These are phyloP conservation scores for Arthroderma uncinatum DNA, from an alignment of 2,329 filamentous ascomycete genomes.

Conservation along the genomic window DNA sequence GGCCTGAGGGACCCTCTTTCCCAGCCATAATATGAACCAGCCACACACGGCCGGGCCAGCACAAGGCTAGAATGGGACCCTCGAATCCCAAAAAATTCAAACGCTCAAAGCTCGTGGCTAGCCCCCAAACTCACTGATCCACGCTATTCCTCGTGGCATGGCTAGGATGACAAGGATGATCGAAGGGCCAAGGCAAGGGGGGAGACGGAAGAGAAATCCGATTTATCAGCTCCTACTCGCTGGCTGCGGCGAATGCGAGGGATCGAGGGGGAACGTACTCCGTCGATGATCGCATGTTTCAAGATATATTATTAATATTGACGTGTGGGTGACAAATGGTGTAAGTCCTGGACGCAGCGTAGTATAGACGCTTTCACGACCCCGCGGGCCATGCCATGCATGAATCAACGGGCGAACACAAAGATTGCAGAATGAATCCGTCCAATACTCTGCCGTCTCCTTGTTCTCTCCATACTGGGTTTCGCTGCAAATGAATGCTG, in stretches of 20 bases:
- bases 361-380: too few relatives aligned
- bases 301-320: background rate
- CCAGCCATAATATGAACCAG: background rate
- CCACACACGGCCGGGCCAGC: background rate
- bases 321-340: background rate
- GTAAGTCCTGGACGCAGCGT: too few relatives aligned
- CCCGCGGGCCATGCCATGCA: background rate
- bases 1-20: background rate
- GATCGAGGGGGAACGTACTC: too few relatives aligned
- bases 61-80: conserved; percentile 1
- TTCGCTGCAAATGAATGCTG: background rate
- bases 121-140: background rate
- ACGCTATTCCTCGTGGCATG: background rate
- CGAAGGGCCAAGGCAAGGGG: background rate
- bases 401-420: background rate
- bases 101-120: background rate
- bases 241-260: too few relatives aligned
- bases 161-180: background rate
- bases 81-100: too few relatives aligned
- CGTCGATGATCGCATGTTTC: background rate
- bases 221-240: background rate
- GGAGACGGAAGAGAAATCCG: background rate
- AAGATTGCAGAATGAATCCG: background rate
- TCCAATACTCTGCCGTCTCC: background rate
- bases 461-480: background rate